Conservation (phyloP, 768 basidiomycete genomes). For the Boletus reticuloceps region DNA sequence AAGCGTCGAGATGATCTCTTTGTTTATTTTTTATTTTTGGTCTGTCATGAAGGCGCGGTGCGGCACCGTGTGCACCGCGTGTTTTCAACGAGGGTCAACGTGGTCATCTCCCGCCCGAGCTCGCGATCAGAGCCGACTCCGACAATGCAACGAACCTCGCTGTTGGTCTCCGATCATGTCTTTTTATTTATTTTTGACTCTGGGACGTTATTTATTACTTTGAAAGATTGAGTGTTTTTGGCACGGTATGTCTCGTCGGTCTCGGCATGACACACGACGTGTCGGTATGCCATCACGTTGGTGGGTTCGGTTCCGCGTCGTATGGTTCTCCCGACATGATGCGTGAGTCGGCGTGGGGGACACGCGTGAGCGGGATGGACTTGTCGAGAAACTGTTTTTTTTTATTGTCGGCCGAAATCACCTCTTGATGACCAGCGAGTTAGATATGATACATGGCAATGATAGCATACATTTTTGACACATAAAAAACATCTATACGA, state of each 20-base stretch:
- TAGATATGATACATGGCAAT: neutral
- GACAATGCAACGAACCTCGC: neutral
- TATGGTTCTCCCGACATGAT: neutral
- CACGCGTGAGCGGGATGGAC: neutral
- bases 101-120: neutral
- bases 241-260: too few relatives aligned
- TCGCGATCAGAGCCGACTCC: conserved; percentile 1
- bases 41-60: neutral
- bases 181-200: neutral
- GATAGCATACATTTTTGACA: neutral
- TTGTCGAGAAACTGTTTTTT: neutral
- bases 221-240: too few relatives aligned
- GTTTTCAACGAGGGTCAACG: conserved; percentile 25
- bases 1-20: too few relatives aligned
- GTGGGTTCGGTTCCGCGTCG: conserved; percentile 10
- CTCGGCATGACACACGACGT: too few relatives aligned
- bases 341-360: neutral
- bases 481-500: neutral
- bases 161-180: conserved; percentile 5
- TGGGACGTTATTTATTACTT: too few relatives aligned
- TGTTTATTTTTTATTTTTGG: neutral
- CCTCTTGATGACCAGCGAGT: too few relatives aligned
- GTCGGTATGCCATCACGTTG: neutral
- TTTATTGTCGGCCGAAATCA: too few relatives aligned
- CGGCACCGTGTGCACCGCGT: conserved; percentile 15